A percentile compares a stretch with the other conserved stretches of the same genome.
Conservation (phyloP, 345 rosid genomes). For the Boechera divaricarpa region DNA sequence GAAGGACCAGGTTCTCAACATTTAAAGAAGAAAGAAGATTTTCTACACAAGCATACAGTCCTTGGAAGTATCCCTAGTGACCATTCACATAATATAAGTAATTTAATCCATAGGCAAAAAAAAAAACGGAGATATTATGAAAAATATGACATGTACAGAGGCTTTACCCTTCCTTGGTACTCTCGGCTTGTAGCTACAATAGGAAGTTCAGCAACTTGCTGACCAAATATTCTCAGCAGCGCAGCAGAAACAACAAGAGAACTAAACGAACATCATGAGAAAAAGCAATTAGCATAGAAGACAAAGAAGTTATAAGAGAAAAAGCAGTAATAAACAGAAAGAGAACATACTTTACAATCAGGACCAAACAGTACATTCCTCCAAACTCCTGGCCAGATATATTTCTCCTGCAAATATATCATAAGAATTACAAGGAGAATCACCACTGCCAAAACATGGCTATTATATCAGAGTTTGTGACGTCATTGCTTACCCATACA, state of each 20-base stretch:
- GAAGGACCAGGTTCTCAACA: slow-evolving; percentile 88
- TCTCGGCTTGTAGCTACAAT: slow-evolving; percentile 90
- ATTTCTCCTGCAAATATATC: slow-evolving; percentile 70
- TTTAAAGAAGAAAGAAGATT: slow-evolving; percentile 68
- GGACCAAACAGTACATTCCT: slow-evolving; percentile 83
- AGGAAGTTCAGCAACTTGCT: slow-evolving; percentile 96
- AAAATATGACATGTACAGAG: not conserved
- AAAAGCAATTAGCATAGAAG: slow-evolving; percentile 23
- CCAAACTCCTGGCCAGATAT: slow-evolving; percentile 99
- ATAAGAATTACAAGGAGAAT: slow-evolving; percentile 17
- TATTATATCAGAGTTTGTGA: slow-evolving; percentile 1
- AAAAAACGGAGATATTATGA: not conserved
- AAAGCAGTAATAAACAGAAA: not conserved
- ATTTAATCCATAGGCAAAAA: not conserved
- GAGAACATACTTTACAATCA: slow-evolving; percentile 66
- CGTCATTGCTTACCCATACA: slow-evolving; percentile 72
- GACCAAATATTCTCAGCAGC: slow-evolving; percentile 88
- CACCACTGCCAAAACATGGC: not conserved
- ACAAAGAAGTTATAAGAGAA: slow-evolving; percentile 10
- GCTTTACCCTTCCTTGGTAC: slow-evolving; percentile 88
- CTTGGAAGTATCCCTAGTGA: slow-evolving; percentile 86
- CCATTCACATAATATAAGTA: not conserved
- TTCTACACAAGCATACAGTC: slow-evolving; percentile 84
- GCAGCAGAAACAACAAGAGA: slow-evolving; percentile 92
- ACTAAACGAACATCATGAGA: slow-evolving; percentile 47